Evolutionary conservation across 169 alveolate species (phyloP).

Genomic region (Plasmodium gallinaceum): DNA sequence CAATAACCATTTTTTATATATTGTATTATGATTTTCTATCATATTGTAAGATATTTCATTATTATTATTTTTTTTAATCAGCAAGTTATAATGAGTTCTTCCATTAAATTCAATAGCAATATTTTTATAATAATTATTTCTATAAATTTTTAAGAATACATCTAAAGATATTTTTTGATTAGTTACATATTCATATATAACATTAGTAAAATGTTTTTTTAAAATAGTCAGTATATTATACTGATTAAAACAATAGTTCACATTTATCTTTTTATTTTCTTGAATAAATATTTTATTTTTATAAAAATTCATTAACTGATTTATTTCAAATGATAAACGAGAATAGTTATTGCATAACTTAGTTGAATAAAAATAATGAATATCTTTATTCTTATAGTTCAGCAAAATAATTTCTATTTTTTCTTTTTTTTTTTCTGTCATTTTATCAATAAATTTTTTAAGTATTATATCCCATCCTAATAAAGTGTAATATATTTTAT

Average conservation of each 20-base stretch:
- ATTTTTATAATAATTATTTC: slow-evolving; percentile 14
- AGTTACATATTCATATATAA: slow-evolving; percentile 44
- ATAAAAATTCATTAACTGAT: slow-evolving; percentile 13
- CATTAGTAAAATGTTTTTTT: slow-evolving; percentile 14
- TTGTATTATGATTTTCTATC: slow-evolving; percentile 53
- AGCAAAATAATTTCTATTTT: slow-evolving; percentile 10
- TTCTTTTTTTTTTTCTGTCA: slow-evolving; percentile 2
- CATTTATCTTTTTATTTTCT: slow-evolving; percentile 1
- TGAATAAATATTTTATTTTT: slow-evolving; percentile 14
- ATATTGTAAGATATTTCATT: slow-evolving; percentile 7
- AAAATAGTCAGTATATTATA: slow-evolving; percentile 23
- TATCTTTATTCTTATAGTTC: slow-evolving; percentile 21
- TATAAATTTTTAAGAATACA: slow-evolving; percentile 15
- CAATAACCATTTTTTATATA: slow-evolving; percentile 45
- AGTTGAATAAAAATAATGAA: slow-evolving; percentile 15
- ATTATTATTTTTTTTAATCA: neutral
- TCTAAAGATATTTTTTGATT: slow-evolving; percentile 25
- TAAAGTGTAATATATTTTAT: slow-evolving; percentile 58
- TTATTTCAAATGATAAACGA: slow-evolving; percentile 5
- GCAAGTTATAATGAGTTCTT: slow-evolving; percentile 57
- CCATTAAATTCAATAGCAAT: slow-evolving; percentile 69
- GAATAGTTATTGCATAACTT: neutral
- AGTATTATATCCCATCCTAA: slow-evolving; percentile 63
- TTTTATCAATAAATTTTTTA: slow-evolving; percentile 11
- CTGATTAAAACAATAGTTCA: slow-evolving; percentile 32